These are phyloP conservation scores for Geum urbanum DNA, from an alignment of 306 rosid species.

Conservation along the genomic window DNA sequence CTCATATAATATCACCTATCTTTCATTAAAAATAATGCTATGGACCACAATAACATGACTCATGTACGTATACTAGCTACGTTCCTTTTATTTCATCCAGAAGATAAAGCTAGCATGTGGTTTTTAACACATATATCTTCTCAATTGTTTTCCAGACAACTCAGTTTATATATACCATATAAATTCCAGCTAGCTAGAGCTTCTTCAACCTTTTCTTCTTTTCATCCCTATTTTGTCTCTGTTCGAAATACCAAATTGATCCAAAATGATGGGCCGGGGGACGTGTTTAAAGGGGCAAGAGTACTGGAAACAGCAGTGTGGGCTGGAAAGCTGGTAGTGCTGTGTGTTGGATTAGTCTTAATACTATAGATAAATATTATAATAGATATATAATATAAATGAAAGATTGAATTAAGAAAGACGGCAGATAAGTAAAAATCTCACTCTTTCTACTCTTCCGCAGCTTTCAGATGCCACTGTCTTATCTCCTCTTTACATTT, in stretches of 20 bases:
- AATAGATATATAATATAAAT: too few species aligned
- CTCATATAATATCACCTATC: too few species aligned
- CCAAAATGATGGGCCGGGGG: slow-evolving; percentile 8
- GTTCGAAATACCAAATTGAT: neutral
- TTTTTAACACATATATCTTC: slow-evolving; percentile 4
- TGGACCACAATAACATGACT: too few species aligned
- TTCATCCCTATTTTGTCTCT: neutral
- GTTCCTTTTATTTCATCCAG: neutral
- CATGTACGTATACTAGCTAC: too few species aligned
- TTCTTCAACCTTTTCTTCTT: neutral
- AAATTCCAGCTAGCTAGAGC: neutral
- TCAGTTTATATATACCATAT: neutral
- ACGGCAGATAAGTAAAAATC: too few species aligned
- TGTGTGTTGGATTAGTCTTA: too few species aligned
- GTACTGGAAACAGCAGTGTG: slow-evolving; percentile 54
- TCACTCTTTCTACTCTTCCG: slow-evolving; percentile 59
- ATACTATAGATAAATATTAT: too few species aligned
- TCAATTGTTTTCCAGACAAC: neutral
- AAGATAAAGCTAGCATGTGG: neutral
- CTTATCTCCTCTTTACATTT: slow-evolving; percentile 56
- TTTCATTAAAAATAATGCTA: too few species aligned
- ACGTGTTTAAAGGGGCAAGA: slow-evolving; percentile 15
- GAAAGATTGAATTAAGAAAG: too few species aligned
- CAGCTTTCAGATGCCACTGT: slow-evolving; percentile 40
- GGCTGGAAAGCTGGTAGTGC: slow-evolving; percentile 44